phyloP scores from a whole-genome alignment of 1,284 basidiomycete species.

The Volvariella volvacea region DNA sequence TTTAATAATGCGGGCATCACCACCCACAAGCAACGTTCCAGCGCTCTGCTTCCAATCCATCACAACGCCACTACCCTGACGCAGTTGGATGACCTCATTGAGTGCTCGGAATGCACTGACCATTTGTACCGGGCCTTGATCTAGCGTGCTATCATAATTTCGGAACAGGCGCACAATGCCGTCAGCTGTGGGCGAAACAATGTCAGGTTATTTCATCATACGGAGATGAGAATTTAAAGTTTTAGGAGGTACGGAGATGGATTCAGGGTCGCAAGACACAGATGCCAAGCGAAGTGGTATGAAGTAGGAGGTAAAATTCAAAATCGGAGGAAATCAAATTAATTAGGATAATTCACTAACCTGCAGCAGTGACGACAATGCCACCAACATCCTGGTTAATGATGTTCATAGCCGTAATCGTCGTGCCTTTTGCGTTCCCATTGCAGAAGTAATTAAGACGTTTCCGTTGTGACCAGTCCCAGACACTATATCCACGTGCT shows the following conservation, averaged over 20 bases:
- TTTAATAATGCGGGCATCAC: constrained; percentile 85
- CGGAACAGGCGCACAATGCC: constrained; percentile 89
- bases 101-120: constrained; percentile 92
- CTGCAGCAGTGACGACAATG: constrained; percentile 83
- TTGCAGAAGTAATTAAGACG: constrained; percentile 85
- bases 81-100: constrained; percentile 69
- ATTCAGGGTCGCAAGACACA: not conserved
- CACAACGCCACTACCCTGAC: constrained; percentile 77
- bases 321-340: no score
- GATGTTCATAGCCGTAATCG: constrained; percentile 86
- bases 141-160: constrained; percentile 73
- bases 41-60: constrained; percentile 92
- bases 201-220: not conserved
- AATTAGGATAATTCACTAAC: no score
- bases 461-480: constrained; percentile 87
- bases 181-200: constrained; percentile 52
- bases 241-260: not conserved
- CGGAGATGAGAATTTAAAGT: constrained; percentile 3
- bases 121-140: constrained; percentile 70
- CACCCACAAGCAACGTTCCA: constrained; percentile 83
- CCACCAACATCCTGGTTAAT: constrained; percentile 96
- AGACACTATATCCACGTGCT: constrained; percentile 54
- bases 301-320: no score
- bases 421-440: constrained; percentile 77
- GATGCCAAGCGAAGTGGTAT: no score